phyloP scores from a whole-genome alignment of 495 filamentous ascomycete species.

The Neurospora sp. region DNA sequence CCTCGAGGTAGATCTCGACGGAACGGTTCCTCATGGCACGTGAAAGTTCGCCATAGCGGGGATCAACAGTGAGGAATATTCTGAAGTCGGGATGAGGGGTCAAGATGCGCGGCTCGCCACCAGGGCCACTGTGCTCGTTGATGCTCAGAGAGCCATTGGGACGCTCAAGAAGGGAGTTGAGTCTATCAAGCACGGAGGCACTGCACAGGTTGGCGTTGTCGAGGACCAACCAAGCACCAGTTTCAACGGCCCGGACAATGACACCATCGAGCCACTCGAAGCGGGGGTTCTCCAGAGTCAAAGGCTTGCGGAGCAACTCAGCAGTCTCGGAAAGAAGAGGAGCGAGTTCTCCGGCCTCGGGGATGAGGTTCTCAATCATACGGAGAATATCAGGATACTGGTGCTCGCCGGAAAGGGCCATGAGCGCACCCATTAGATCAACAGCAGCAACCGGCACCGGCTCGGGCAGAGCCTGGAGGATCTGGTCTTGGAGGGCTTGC shows the following conservation, averaged over 20 bases:
- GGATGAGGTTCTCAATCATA: conserved; percentile 20
- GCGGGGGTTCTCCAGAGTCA: conserved; percentile 53
- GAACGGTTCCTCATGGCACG: conserved; percentile 94
- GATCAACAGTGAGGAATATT: conserved; percentile 90
- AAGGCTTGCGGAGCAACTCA: conserved; percentile 31
- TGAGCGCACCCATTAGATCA: conserved; percentile 29
- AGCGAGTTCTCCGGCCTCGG: conserved; percentile 18
- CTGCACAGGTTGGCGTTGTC: conserved; percentile 97
- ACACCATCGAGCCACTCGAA: conserved; percentile 97
- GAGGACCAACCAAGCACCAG: conserved; percentile 85
- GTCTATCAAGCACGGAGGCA: conserved; percentile 82
- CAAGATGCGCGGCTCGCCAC: conserved; percentile 73
- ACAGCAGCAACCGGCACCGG: conserved; percentile 32
- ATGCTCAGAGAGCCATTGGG: conserved; percentile 78
- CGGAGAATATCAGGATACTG: conserved; percentile 21
- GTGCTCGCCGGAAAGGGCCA: conserved; percentile 20
- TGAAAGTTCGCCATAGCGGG: conserved; percentile 86
- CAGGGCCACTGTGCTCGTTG: conserved; percentile 76
- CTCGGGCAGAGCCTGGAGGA: conserved; percentile 39
- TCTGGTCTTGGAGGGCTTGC: conserved; percentile 41
- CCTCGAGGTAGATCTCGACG: conserved; percentile 73
- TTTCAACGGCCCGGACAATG: conserved; percentile 74
- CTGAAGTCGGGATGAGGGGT: conserved; percentile 79
- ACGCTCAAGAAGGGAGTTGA: conserved; percentile 84
- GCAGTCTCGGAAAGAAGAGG: conserved; percentile 20